Base-by-base conservation (phyloP, 139 green algal genomes). In the Trebouxia sp. region DNA sequence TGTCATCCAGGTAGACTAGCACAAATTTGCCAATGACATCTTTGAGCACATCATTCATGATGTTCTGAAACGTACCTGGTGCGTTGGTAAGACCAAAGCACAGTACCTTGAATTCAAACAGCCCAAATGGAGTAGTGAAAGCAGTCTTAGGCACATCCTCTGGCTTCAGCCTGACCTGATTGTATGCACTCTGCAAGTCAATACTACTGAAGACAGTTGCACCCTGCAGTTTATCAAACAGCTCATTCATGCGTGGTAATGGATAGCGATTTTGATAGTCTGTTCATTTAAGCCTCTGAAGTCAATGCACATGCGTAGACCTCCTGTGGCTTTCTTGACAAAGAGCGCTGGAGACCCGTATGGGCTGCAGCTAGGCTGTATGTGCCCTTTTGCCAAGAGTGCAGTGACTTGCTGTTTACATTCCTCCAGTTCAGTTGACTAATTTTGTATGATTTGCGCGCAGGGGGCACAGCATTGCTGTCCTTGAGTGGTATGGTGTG, bases 301-400 rank as follows among this genome's bases (percentile, higher is more conserved):
- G 51, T 93, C 89, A 35, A 91, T 79, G 32, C 77, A 87, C 82
- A 94, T 85, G 20, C 90, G 53, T 7, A 92, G 45, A 15, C 38
- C 32, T 8, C 28, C 69, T 65, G 90, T 82, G 48, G 88, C 82
- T 80, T 94, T 94, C 0, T 62, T 55, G 5, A 84, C 88, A 84
- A 93, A 93, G 0, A 95, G 80, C 7, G 93, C 74, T 1, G 86
- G 82, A 39, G 87, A 80, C 28, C 82, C 85, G 72, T 80, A 90
- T 9, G 87, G 84, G 37, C 84, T 90, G 11, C 41, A 66, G 50
- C 41, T 78, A 35, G 83, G 83, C 62, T 65, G 26, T 48, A 83
- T 78, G 24, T 65, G 83, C 17, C 42, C 72, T 42, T 80, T 56
- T 17, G 24, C 38, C 26, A 87, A 28, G 1, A 84, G 56, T 26